Percentiles rank a stretch among this genome's conserved stretches.
These are phyloP conservation scores for Tillandsia fasciculata DNA, from an alignment of 176 grass and related monocot species.

Conservation along the genomic window DNA sequence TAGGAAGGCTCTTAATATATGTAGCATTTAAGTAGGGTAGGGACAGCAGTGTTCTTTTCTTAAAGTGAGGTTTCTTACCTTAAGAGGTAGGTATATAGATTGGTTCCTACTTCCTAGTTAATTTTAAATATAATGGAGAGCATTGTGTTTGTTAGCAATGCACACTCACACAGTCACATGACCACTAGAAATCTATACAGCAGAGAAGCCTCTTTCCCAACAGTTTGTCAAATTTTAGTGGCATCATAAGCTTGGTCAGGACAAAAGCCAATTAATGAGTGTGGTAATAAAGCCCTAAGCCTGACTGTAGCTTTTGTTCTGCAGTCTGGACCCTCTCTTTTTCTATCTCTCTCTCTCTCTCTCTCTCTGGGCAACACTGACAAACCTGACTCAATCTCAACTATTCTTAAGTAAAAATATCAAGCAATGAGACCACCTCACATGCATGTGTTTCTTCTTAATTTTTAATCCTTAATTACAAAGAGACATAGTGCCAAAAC, in stretches of 20 bases:
- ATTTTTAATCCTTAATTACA: not conserved
- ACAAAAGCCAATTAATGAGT: conserved; percentile 2
- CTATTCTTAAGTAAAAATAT: not conserved
- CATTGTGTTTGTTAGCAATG: not conserved
- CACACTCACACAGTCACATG: not conserved
- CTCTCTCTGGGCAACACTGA: not conserved
- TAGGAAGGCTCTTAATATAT: too few species aligned
- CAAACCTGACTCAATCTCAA: not conserved
- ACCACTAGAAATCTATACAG: not conserved
- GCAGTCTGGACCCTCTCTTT: not conserved
- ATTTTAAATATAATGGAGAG: not conserved
- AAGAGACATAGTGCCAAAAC: not conserved
- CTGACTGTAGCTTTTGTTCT: not conserved
- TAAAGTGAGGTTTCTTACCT: too few species aligned
- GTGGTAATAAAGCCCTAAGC: not conserved
- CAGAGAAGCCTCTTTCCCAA: not conserved
- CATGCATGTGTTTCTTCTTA: not conserved
- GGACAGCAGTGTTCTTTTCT: too few species aligned
- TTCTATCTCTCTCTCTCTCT: not conserved
- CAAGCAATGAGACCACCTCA: not conserved
- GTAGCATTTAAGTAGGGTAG: too few species aligned
- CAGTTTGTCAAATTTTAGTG: not conserved
- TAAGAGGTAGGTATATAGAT: too few species aligned
- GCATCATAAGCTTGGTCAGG: not conserved
- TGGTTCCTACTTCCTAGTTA: too few species aligned